Conservation (phyloP, 2,329 filamentous ascomycete genomes). For the Ascochyta viciae-villosae region DNA sequence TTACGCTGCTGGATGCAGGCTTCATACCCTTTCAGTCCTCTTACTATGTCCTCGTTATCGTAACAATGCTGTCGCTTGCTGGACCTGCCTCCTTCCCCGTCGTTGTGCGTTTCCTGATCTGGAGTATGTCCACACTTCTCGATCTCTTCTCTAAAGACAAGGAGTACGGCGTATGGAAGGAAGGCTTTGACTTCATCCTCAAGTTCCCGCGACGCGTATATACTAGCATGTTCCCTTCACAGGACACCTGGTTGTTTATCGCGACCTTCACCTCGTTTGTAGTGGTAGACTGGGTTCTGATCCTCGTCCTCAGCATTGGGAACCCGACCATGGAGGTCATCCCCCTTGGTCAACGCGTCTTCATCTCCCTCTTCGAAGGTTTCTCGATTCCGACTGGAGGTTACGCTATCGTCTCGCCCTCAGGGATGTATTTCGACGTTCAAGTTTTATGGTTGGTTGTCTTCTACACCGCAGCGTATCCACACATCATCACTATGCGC, state of each 20-base stretch:
- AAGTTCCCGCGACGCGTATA: slow-evolving; percentile 28
- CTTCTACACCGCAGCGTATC: slow-evolving; percentile 31
- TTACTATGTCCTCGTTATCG: slow-evolving; percentile 27
- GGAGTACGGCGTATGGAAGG: slow-evolving; percentile 33
- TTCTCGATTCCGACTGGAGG: slow-evolving; percentile 34
- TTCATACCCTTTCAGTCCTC: slow-evolving; percentile 31
- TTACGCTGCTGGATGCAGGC: slow-evolving; percentile 29
- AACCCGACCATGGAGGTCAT: slow-evolving; percentile 32
- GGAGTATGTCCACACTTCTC: slow-evolving; percentile 27
- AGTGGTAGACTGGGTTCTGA: slow-evolving; percentile 28
- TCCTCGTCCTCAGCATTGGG: slow-evolving; percentile 28
- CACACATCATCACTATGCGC: slow-evolving; percentile 34
- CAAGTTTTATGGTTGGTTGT: slow-evolving; percentile 32
- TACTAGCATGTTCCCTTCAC: slow-evolving; percentile 31
- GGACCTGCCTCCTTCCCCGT: slow-evolving; percentile 29
- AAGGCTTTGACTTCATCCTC: slow-evolving; percentile 31
- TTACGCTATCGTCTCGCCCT: slow-evolving; percentile 29
- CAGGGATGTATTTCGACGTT: slow-evolving; percentile 31
- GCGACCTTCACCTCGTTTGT: slow-evolving; percentile 28
- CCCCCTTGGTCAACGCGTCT: slow-evolving; percentile 27
- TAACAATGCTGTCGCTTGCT: slow-evolving; percentile 28
- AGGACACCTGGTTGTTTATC: slow-evolving; percentile 30
- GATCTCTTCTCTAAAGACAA: slow-evolving; percentile 25
- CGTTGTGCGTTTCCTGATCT: slow-evolving; percentile 28
- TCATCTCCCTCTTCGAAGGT: slow-evolving; percentile 32